phyloP scores from a whole-genome alignment of 495 filamentous ascomycete genomes.

The Aspergillus egyptiacus region DNA sequence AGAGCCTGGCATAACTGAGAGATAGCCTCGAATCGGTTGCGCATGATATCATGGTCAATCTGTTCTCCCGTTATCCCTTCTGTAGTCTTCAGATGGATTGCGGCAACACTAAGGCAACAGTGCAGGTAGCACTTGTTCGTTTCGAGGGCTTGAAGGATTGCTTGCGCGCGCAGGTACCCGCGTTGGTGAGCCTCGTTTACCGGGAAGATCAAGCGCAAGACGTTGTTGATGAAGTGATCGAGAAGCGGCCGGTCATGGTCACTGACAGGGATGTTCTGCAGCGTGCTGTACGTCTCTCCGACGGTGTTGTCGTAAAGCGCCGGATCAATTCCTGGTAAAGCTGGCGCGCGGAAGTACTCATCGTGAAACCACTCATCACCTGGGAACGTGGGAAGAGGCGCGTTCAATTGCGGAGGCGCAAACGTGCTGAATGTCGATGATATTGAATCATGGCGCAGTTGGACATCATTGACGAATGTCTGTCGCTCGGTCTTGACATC shows the following conservation, averaged over 20 bases:
- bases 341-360: slow-evolving; percentile 48
- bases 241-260: slow-evolving; percentile 81
- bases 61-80: slow-evolving; percentile 61
- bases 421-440: slow-evolving; percentile 84
- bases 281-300: slow-evolving; percentile 29
- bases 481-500: slow-evolving; percentile 94
- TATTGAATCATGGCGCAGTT: slow-evolving; percentile 72
- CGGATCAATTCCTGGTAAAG: slow-evolving; percentile 48
- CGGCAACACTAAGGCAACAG: slow-evolving; percentile 91
- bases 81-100: slow-evolving; percentile 87
- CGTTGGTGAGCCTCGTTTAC: slow-evolving; percentile 83
- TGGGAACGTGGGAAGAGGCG: slow-evolving; percentile 58
- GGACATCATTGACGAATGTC: slow-evolving; percentile 88
- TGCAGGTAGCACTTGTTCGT: slow-evolving; percentile 91
- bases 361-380: slow-evolving; percentile 73
- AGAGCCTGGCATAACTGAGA: slow-evolving; percentile 80
- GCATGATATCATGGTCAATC: slow-evolving; percentile 87
- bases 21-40: slow-evolving; percentile 85
- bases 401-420: slow-evolving; percentile 65
- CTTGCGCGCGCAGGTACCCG: slow-evolving; percentile 66
- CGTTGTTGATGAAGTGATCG: slow-evolving; percentile 86
- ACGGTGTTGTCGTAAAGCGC: slow-evolving; percentile 15
- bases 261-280: slow-evolving; percentile 76
- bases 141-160: slow-evolving; percentile 78
- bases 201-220: slow-evolving; percentile 84